Evolutionary conservation across 345 rosid species (phyloP).

Genomic region (Trapa incisa): DNA sequence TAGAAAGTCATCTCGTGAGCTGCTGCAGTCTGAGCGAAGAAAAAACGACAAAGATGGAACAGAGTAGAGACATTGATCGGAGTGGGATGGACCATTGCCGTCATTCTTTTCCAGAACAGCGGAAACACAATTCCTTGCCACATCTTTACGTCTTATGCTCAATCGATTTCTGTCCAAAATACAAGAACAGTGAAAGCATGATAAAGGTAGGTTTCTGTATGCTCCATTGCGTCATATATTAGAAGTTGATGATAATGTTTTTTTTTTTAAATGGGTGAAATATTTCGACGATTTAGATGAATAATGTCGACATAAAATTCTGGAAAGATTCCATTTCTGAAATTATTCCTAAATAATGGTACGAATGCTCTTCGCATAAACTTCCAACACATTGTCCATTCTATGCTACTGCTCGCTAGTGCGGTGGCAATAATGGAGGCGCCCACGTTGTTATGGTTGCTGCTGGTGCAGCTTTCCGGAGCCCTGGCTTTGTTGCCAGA

Average conservation of each 20-base stretch:
- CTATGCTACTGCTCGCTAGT: not conserved
- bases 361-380: too few species aligned
- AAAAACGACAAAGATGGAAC: not conserved
- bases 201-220: too few species aligned
- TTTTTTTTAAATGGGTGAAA: too few species aligned
- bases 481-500: not conserved
- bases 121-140: not conserved
- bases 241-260: too few species aligned
- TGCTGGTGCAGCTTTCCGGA: constrained; percentile 1
- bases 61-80: not conserved
- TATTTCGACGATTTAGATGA: too few species aligned
- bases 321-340: too few species aligned
- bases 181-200: too few species aligned
- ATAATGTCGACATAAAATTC: too few species aligned
- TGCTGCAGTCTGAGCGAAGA: not conserved
- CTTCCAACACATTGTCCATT: not conserved
- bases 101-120: not conserved
- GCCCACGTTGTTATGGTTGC: not conserved
- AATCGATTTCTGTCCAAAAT: too few species aligned
- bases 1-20: not conserved
- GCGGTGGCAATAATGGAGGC: not conserved
- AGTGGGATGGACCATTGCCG: not conserved
- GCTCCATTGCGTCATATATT: too few species aligned
- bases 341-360: too few species aligned
- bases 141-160: not conserved